Base-by-base conservation (phyloP, 306 rosid genomes). In the Luffa acutangula region DNA sequence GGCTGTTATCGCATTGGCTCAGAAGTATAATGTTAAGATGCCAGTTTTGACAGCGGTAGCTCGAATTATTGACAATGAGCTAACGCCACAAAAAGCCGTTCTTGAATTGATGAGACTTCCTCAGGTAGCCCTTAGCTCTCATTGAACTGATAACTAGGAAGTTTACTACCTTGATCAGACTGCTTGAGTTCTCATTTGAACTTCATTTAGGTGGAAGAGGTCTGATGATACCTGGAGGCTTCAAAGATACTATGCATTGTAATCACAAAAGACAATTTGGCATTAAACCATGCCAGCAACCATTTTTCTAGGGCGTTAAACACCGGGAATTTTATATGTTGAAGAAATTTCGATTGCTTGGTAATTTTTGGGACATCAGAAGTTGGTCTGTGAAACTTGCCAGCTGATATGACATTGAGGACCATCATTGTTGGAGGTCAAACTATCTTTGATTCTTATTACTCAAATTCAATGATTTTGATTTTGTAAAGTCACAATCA, bases 21-120 rank as follows among this genome's bases (percentile, higher is more conserved):
- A 94, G 82, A 94, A 94, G 79, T 92, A 90, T 69, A 94, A 87
- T 2, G 97, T 91, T 6, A 94, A 94, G 88, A 89, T 94, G 97
- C 97, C 98, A 6, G 98, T 94, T 83, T 90, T 94, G 86, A 94
- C 97, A 0, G 98, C 97, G 9, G 97, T 94, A 36, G 98, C 98
- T 25, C 93, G 98, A 63, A 92, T 89, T 70, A 87, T 94, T 0
- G 98, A 94, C 87, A 88, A 89, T 20, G 97, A 91, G 84, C 89
- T 92, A 34, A 89, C 97, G 31, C 98, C 98, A 0, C 86, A 89
- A 82, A 92, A 91, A 82, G 98, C 98, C 63, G 98, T 89, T 81
- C 87, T 87, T 37, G 97, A 92, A 85, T 78, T 92, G 83, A 92
- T 94, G 97, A 87, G 95, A 86, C 91, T 92, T 74, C 97, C 97